Conservation (phyloP, 495 filamentous ascomycete species). For the Penicillium antarcticum region DNA sequence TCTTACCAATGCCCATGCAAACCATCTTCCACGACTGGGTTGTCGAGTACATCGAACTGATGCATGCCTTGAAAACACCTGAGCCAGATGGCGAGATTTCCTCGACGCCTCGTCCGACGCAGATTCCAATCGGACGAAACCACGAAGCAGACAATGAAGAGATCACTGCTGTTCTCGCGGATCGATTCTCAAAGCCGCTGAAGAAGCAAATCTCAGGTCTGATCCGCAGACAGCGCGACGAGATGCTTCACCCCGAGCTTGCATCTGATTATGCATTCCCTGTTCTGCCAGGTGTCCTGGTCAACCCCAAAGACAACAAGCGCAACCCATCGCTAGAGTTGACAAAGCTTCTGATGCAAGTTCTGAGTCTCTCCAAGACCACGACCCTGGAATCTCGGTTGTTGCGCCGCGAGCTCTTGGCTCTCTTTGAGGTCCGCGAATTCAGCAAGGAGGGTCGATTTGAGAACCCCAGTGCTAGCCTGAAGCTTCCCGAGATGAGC, state of each 20-base stretch:
- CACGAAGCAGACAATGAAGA: constrained; percentile 56
- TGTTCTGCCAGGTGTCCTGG: constrained; percentile 67
- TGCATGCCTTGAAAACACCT: constrained; percentile 80
- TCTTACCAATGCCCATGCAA: constrained; percentile 78
- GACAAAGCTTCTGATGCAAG: constrained; percentile 86
- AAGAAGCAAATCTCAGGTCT: constrained; percentile 81
- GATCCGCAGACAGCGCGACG: constrained; percentile 77
- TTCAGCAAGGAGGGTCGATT: constrained; percentile 86
- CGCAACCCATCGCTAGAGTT: constrained; percentile 84
- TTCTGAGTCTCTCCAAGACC: constrained; percentile 77
- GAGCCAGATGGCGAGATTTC: constrained; percentile 40
- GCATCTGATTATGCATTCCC: constrained; percentile 88
- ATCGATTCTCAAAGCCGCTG: constrained; percentile 79
- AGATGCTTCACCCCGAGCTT: constrained; percentile 86
- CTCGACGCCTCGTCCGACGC: constrained; percentile 72
- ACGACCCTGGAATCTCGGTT: constrained; percentile 81
- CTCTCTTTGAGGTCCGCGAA: constrained; percentile 88
- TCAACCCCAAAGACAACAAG: constrained; percentile 54
- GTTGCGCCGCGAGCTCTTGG: constrained; percentile 82
- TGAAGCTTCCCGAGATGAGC: constrained; percentile 71
- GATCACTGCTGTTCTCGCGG: constrained; percentile 59
- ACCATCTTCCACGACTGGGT: constrained; percentile 88
- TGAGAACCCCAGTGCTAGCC: constrained; percentile 74
- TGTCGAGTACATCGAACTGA: constrained; percentile 90
- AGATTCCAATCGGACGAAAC: constrained; percentile 54